Base-by-base conservation (phyloP, 495 filamentous ascomycete genomes). In the Lepraria neglecta region DNA sequence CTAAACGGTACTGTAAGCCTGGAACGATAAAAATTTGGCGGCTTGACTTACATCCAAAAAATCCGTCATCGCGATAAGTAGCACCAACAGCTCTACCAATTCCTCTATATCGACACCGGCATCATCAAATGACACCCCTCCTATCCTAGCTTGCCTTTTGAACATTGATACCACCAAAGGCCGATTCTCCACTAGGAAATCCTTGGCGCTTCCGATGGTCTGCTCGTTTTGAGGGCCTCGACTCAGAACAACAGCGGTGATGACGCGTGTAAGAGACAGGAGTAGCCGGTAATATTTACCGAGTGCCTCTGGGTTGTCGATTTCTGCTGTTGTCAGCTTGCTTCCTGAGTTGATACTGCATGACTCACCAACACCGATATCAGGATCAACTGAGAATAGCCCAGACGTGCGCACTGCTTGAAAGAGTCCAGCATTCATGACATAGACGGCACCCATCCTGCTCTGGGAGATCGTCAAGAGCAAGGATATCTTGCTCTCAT, bases 401-500 rank as follows among this genome's bases (percentile, higher is more conserved):
- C 82, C 79, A 4, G 91, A 94, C 28, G 87, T 81, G 24, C 86
- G 86, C 28, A 96, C 78, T 0, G 88, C 80, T 57, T 85, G 81
- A 77, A 99, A 95, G n/a, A 99, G 80, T 56, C 92, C 92, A 21
- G 89, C 85, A 60, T 91, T 90, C 15, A 96, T 77, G 42, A 97
- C 84, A 57, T 87, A 83, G 38, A 82, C 86, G 17, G 92, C 91
- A 21, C 94, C 95, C 9, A 72, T 73, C 64, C 88, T 84, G 3
- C 86, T 92, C 71, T 91, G 88, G 60, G 86, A 87, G 28, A 97
- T 79, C 51, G 89, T 86, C 14, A 94, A 78, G n/a, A 99, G 84
- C 6, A 99, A 80, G 4, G 87, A 82, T 33, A 97, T 80, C 48
- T 88, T 85, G 58, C 90, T 86, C 62, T 89, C 81, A 67, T 86